A percentile compares a stretch with the other conserved stretches of the same genome.
Evolutionary conservation across 177 flowering plant species (phyloP).

Genomic region (Telopea speciosissima): DNA sequence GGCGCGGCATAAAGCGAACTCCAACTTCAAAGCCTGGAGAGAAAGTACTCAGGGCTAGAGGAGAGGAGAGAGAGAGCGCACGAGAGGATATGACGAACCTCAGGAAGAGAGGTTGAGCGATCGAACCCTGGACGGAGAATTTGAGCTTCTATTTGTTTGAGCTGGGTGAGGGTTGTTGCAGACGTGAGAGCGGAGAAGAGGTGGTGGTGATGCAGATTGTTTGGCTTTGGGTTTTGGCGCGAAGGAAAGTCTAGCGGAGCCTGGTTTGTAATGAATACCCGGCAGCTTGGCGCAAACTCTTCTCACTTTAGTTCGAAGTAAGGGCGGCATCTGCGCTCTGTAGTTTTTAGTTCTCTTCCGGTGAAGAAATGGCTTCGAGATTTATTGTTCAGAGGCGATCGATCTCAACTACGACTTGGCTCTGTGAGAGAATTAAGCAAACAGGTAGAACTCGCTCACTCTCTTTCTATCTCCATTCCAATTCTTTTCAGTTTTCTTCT

Average conservation of each 20-base stretch:
- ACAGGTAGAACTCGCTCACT: slow-evolving; percentile 39
- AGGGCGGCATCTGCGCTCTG: too few species aligned
- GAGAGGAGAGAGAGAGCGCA: too few species aligned
- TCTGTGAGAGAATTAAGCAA: slow-evolving; percentile 65
- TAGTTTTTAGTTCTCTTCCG: too few species aligned
- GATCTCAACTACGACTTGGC: slow-evolving; percentile 42
- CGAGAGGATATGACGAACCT: too few species aligned
- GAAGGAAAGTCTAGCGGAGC: too few species aligned
- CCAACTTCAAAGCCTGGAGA: too few species aligned
- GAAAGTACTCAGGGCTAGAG: too few species aligned
- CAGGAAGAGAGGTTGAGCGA: slow-evolving; percentile 28
- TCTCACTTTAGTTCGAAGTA: too few species aligned
- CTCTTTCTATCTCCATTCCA: neutral
- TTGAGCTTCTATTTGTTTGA: slow-evolving; percentile 52
- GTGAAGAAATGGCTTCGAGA: slow-evolving; percentile 4
- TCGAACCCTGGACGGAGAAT: slow-evolving; percentile 28
- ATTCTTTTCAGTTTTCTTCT: too few species aligned
- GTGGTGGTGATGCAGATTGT: slow-evolving; percentile 14
- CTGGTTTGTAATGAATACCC: too few species aligned
- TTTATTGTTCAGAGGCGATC: slow-evolving; percentile 25
- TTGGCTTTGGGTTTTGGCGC: slow-evolving; percentile 3
- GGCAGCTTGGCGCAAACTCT: too few species aligned
- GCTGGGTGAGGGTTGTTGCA: slow-evolving; percentile 34
- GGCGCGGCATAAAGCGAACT: too few species aligned
- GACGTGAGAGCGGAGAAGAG: slow-evolving; percentile 26